phyloP scores from a whole-genome alignment of 2,329 filamentous ascomycete genomes.

The Exophiala sideris region DNA sequence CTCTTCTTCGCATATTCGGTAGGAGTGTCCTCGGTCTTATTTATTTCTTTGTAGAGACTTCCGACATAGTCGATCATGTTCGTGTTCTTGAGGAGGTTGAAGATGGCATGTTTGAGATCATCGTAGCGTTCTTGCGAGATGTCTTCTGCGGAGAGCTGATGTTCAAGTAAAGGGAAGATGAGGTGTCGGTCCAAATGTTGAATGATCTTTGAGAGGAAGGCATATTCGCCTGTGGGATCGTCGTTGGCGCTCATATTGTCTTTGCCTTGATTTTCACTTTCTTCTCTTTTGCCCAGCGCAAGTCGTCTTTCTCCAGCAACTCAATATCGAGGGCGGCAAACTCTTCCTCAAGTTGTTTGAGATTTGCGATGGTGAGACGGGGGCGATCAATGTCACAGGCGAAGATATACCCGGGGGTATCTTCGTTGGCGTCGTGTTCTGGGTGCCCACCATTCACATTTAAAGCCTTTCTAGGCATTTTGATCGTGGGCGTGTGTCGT shows the following conservation, averaged over 20 bases:
- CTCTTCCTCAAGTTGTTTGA: background rate
- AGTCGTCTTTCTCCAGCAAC: background rate
- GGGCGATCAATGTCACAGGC: constrained; percentile 3
- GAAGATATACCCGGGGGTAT: constrained; percentile 12
- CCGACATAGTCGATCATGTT: constrained; percentile 99
- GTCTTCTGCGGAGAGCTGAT: constrained; percentile 76
- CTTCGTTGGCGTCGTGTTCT: constrained; percentile 5
- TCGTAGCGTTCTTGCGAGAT: constrained; percentile 60
- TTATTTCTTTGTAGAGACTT: constrained; percentile 82
- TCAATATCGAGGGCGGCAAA: background rate
- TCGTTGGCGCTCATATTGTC: constrained; percentile 17
- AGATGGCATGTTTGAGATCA: constrained; percentile 81
- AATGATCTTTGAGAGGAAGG: constrained; percentile 84
- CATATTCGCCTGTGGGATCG: constrained; percentile 65
- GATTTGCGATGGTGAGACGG: background rate
- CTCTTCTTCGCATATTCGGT: constrained; percentile 85
- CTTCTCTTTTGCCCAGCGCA: background rate
- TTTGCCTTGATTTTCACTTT: background rate
- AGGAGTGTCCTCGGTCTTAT: constrained; percentile 73
- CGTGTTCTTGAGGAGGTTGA: constrained; percentile 89
- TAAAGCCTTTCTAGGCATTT: background rate
- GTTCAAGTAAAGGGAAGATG: constrained; percentile 94
- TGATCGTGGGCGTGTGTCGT: background rate
- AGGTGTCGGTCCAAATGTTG: constrained; percentile 92
- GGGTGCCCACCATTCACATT: constrained; percentile 8